Conservation (phyloP, 2,329 filamentous ascomycete genomes). For the Capronia americana region DNA sequence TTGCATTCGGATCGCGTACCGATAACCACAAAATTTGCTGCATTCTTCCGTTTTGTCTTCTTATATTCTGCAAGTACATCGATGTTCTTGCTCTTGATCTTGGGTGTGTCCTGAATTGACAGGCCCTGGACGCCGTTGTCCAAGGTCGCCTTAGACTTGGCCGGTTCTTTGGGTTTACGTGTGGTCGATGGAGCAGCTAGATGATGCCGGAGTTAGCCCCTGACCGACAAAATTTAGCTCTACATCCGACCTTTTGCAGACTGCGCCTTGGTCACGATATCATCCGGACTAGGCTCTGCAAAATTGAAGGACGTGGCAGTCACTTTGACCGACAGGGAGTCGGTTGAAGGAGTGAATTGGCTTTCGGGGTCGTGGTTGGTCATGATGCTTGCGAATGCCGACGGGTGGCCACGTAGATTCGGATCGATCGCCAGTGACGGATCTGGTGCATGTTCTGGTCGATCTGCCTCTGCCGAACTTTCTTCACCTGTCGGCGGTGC, state of each 20-base stretch:
- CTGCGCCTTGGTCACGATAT: constrained; percentile 85
- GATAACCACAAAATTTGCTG: constrained; percentile 89
- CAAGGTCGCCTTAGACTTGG: constrained; percentile 41
- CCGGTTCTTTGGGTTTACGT: constrained; percentile 48
- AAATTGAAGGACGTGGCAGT: constrained; percentile 63
- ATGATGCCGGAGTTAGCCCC: constrained; percentile 35
- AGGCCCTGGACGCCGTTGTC: constrained; percentile 57
- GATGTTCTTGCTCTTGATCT: constrained; percentile 75
- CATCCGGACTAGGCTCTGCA: constrained; percentile 86
- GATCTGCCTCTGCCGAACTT: background rate
- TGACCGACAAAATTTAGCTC: constrained; percentile 45
- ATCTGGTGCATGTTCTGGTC: constrained; percentile 4
- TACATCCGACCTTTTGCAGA: constrained; percentile 70
- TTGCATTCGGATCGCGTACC: constrained; percentile 60
- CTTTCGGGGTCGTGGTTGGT: constrained; percentile 25
- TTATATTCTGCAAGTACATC: constrained; percentile 83
- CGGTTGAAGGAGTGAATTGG: constrained; percentile 6
- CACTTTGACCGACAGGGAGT: constrained; percentile 18
- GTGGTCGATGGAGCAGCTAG: constrained; percentile 46
- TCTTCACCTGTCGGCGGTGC: background rate
- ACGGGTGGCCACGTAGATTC: constrained; percentile 33
- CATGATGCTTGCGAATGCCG: constrained; percentile 39
- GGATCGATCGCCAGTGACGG: constrained; percentile 5
- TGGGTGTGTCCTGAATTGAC: constrained; percentile 57
- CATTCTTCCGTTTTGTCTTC: constrained; percentile 76